phyloP scores from a whole-genome alignment of 495 filamentous ascomycete species.

The Talaromyces borbonicus region DNA sequence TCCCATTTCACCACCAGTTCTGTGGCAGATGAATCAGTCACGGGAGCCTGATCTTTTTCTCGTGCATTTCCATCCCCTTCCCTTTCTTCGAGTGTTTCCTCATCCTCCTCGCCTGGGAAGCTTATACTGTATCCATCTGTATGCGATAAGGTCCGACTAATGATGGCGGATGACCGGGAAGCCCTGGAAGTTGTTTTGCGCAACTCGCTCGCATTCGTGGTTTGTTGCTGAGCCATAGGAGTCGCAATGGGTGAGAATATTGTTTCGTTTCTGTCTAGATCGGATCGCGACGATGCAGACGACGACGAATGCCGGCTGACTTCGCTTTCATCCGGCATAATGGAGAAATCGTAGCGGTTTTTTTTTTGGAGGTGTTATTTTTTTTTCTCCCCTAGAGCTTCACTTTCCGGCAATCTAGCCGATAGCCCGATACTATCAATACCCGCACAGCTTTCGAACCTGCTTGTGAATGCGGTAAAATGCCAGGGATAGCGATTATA shows the following conservation, averaged over 20 bases:
- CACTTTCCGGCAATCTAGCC: too few species aligned
- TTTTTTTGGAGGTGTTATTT: too few species aligned
- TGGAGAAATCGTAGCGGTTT: too few species aligned
- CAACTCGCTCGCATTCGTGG: slow-evolving; percentile 13
- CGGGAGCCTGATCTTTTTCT: not conserved
- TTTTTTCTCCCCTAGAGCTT: too few species aligned
- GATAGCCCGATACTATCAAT: too few species aligned
- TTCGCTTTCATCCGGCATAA: not conserved
- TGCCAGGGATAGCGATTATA: too few species aligned
- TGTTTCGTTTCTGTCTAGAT: not conserved
- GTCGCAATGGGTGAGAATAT: slow-evolving; percentile 12
- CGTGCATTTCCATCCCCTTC: not conserved
- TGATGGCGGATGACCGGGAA: not conserved
- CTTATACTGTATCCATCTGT: slow-evolving; percentile 52
- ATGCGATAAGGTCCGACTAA: slow-evolving; percentile 42
- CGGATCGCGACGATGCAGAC: not conserved
- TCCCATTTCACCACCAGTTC: slow-evolving; percentile 61
- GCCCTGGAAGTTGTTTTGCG: slow-evolving; percentile 5
- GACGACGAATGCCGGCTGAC: not conserved
- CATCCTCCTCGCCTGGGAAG: slow-evolving; percentile 22
- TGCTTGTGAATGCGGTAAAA: too few species aligned
- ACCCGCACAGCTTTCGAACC: too few species aligned
- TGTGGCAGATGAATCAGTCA: slow-evolving; percentile 20
- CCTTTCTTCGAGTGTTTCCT: slow-evolving; percentile 7
- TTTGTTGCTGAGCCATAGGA: slow-evolving; percentile 16